A percentile compares a stretch with the other conserved stretches of the same genome.
Conservation (phyloP, 2,329 filamentous ascomycete genomes). For the Phialophora macrospora region DNA sequence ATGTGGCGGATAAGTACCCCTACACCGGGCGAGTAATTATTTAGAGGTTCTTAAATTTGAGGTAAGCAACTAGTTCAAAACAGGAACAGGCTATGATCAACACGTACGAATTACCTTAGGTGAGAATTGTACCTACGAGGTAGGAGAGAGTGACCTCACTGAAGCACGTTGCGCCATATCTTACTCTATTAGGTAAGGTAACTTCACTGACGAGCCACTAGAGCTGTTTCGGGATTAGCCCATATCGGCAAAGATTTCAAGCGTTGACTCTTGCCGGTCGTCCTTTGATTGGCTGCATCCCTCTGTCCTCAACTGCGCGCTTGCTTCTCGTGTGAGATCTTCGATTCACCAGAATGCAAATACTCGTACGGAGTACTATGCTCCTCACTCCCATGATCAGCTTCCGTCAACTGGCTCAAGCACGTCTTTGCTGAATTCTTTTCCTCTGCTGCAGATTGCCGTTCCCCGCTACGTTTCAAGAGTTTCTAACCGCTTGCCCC, state of each 20-base stretch:
- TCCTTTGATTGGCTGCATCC: background rate
- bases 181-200: background rate
- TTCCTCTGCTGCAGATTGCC: background rate
- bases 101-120: too few species aligned
- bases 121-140: too few species aligned
- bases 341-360: background rate
- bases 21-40: too few species aligned
- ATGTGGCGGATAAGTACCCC: too few species aligned
- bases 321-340: background rate
- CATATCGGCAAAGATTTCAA: background rate
- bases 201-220: background rate
- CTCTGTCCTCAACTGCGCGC: background rate
- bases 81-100: too few species aligned
- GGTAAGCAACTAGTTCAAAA: too few species aligned
- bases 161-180: too few species aligned
- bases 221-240: background rate
- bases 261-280: background rate
- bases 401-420: background rate
- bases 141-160: too few species aligned
- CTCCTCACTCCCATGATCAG: background rate
- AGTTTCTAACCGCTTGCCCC: conserved; percentile 15
- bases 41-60: too few species aligned
- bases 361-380: background rate
- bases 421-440: background rate
- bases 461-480: background rate